These are phyloP conservation scores for Biancaea sappan DNA, from an alignment of 306 rosid genomes.

Conservation along the genomic window DNA sequence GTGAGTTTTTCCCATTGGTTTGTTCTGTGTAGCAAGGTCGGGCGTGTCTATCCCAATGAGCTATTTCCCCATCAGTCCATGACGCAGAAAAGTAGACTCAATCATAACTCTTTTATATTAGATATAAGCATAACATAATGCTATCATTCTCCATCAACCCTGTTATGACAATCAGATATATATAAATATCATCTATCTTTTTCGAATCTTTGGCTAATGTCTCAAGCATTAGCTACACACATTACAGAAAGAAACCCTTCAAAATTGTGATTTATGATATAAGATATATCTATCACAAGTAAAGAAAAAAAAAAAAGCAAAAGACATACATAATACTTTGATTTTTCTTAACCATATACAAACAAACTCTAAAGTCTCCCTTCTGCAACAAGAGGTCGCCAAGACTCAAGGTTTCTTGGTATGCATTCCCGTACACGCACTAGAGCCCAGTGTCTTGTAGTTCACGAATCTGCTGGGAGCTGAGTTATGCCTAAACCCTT, in stretches of 20 bases:
- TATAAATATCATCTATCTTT: slow-evolving; percentile 11
- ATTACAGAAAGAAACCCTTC: slow-evolving; percentile 30
- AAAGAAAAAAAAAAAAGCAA: neutral
- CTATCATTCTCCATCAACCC: neutral
- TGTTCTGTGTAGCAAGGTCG: neutral
- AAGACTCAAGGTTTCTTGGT: slow-evolving; percentile 48
- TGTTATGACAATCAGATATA: neutral
- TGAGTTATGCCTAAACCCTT: slow-evolving; percentile 65
- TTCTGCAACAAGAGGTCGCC: neutral
- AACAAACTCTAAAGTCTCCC: slow-evolving; percentile 6
- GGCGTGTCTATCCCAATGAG: no score
- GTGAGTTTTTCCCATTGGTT: neutral
- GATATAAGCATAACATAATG: neutral
- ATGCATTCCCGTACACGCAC: slow-evolving; percentile 48
- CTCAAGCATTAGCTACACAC: slow-evolving; percentile 25
- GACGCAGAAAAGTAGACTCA: neutral
- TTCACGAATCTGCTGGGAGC: slow-evolving; percentile 85
- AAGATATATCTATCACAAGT: slow-evolving; percentile 10
- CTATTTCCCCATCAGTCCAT: neutral
- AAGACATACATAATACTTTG: neutral
- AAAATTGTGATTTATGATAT: slow-evolving; percentile 34
- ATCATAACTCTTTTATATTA: neutral
- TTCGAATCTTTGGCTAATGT: slow-evolving; percentile 23
- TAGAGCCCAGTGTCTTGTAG: slow-evolving; percentile 43
- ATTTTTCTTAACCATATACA: slow-evolving; percentile 44